These are phyloP conservation scores for Xylaria sp. DNA, from an alignment of 2,329 filamentous ascomycete genomes.

Conservation along the genomic window DNA sequence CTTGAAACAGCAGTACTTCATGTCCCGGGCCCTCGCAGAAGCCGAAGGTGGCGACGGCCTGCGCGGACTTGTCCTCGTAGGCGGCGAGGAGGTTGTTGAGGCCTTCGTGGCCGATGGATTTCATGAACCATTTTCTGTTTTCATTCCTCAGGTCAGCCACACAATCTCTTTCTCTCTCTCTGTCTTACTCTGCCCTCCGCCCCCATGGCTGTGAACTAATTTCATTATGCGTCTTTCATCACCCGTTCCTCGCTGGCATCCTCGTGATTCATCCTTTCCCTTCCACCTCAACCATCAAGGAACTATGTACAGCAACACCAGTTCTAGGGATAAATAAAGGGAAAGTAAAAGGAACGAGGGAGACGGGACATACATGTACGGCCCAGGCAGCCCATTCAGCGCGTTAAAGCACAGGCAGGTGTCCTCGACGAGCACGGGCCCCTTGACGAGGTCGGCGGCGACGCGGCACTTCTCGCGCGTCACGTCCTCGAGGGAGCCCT, in stretches of 20 bases:
- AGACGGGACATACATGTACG: constrained; percentile 80
- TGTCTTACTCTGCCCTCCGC: not conserved
- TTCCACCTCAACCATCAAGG: too few relatives aligned
- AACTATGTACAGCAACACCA: too few relatives aligned
- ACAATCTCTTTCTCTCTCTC: not conserved
- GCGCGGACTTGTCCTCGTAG: constrained; percentile 89
- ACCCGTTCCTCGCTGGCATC: not conserved
- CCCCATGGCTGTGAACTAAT: too few relatives aligned
- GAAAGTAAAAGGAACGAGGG: not conserved
- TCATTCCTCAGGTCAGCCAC: constrained; percentile 1
- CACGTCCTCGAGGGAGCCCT: constrained; percentile 92
- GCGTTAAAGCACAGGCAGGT: constrained; percentile 94
- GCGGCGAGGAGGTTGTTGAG: constrained; percentile 90
- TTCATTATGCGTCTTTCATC: not conserved
- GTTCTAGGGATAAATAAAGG: not conserved
- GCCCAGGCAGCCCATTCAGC: constrained; percentile 88
- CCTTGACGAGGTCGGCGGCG: constrained; percentile 78
- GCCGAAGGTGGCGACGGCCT: constrained; percentile 96
- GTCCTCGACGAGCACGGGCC: constrained; percentile 92
- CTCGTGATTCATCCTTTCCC: not conserved
- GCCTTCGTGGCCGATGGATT: constrained; percentile 81
- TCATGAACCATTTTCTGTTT: constrained; percentile 92
- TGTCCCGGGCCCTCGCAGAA: constrained; percentile 88
- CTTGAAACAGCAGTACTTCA: constrained; percentile 90
- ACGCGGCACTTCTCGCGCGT: constrained; percentile 86